Evolutionary conservation across 1,139 yeast genomes (phyloP).

Genomic region (Ogataea hybrid): DNA sequence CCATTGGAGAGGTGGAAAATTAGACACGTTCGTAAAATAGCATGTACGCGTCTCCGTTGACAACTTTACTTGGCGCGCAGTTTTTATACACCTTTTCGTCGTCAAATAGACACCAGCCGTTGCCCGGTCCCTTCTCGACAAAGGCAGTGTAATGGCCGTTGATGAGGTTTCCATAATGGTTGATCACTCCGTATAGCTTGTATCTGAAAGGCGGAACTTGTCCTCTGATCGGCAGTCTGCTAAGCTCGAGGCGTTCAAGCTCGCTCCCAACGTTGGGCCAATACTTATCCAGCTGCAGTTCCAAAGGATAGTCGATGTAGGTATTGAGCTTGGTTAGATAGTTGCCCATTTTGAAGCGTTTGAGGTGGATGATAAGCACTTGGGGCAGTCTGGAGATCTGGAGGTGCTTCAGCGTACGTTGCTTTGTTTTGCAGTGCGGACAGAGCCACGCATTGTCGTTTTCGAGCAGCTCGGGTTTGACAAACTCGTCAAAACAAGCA

Average conservation of each 20-base stretch:
- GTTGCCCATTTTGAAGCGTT: slow-evolving; percentile 53
- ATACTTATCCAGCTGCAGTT: slow-evolving; percentile 67
- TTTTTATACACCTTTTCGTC: slow-evolving; percentile 58
- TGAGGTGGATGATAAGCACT: slow-evolving; percentile 64
- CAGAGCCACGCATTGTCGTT: slow-evolving; percentile 83
- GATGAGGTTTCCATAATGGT: slow-evolving; percentile 68
- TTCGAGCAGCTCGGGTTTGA: slow-evolving; percentile 62
- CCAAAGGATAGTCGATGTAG: slow-evolving; percentile 57
- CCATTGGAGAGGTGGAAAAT: slow-evolving; percentile 25
- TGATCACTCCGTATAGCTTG: slow-evolving; percentile 58
- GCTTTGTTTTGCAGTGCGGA: slow-evolving; percentile 56
- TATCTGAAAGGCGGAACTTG: slow-evolving; percentile 74
- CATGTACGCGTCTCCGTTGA: slow-evolving; percentile 65
- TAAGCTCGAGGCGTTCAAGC: slow-evolving; percentile 44
- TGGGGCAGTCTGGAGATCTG: slow-evolving; percentile 65
- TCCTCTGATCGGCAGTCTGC: slow-evolving; percentile 64
- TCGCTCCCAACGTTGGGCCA: slow-evolving; percentile 62
- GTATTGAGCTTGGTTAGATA: slow-evolving; percentile 53
- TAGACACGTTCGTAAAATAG: slow-evolving; percentile 57
- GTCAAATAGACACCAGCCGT: slow-evolving; percentile 71
- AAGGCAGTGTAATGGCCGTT: slow-evolving; percentile 75
- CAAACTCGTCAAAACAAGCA: slow-evolving; percentile 65
- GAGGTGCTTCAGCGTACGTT: slow-evolving; percentile 50
- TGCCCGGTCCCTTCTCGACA: slow-evolving; percentile 47
- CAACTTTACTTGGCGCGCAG: slow-evolving; percentile 42